Evolutionary conservation across 2,329 filamentous ascomycete genomes (phyloP).

Genomic region (Aspergillus terreus): DNA sequence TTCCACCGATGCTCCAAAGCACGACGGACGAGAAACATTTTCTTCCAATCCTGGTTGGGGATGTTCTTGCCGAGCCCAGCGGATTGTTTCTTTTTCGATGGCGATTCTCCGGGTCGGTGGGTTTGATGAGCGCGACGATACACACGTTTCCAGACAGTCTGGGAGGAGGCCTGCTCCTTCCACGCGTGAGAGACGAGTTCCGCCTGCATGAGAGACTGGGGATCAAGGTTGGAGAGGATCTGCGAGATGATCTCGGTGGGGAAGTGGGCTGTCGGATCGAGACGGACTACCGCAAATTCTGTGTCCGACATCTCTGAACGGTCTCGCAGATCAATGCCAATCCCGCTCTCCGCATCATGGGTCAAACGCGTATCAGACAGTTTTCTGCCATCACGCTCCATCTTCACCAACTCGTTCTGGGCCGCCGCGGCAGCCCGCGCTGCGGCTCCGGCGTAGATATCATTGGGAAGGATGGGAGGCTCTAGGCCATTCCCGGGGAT

Average conservation of each 20-base stretch:
- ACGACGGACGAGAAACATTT: constrained; percentile 73
- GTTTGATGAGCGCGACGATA: constrained; percentile 55
- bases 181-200: constrained; percentile 57
- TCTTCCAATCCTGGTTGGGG: constrained; percentile 76
- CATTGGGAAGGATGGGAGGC: constrained; percentile 38
- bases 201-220: constrained; percentile 51
- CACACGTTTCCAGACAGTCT: constrained; percentile 60
- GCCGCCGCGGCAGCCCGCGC: constrained; percentile 48
- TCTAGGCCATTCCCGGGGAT: constrained; percentile 36
- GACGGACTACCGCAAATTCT: constrained; percentile 34
- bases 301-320: constrained; percentile 32
- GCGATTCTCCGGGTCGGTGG: constrained; percentile 33
- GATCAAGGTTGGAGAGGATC: constrained; percentile 59
- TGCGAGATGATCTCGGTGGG: constrained; percentile 58
- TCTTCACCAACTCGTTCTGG: constrained; percentile 43
- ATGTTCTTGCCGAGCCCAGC: constrained; percentile 51
- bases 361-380: constrained; percentile 29
- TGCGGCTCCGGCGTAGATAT: constrained; percentile 41
- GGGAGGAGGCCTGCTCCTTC: constrained; percentile 53
- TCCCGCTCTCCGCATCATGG: constrained; percentile 48
- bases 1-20: constrained; percentile 78
- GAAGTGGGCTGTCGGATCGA: constrained; percentile 53
- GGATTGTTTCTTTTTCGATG: constrained; percentile 47
- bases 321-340: constrained; percentile 44
- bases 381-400: constrained; percentile 28